Evolutionary conservation across 1,139 yeast genomes (phyloP).

Genomic region (Yarrowia galli): DNA sequence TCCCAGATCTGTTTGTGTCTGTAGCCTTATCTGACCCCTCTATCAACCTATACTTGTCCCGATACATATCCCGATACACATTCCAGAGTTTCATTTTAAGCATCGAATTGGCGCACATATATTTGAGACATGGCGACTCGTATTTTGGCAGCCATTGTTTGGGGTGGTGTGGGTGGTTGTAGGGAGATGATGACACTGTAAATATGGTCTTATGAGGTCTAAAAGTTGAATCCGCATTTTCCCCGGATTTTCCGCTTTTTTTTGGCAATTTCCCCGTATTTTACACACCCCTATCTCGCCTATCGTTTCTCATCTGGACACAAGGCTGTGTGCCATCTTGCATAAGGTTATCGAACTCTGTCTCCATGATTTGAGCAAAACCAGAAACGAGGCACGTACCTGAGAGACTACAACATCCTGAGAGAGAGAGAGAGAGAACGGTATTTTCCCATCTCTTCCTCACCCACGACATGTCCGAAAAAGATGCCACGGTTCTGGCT

Average conservation of each 20-base stretch:
- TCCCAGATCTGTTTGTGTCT: too few species aligned
- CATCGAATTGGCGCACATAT: neutral
- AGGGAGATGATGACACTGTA: too few species aligned
- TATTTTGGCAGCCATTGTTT: neutral
- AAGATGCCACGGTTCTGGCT: constrained; percentile 8
- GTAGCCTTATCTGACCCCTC: too few species aligned
- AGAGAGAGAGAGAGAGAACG: too few species aligned
- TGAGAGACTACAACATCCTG: too few species aligned
- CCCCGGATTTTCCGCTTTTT: too few species aligned
- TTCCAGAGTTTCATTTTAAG: constrained; percentile 7
- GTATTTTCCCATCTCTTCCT: too few species aligned
- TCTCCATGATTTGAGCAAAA: neutral
- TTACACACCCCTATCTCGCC: neutral
- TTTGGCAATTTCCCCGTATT: neutral
- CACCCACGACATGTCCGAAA: constrained; percentile 5
- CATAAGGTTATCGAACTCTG: constrained; percentile 17
- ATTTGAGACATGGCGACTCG: neutral
- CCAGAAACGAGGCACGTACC: neutral
- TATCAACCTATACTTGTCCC: too few species aligned
- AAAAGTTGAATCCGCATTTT: too few species aligned
- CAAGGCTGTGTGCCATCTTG: constrained; percentile 20
- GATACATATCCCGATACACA: constrained; percentile 7
- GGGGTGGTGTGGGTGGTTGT: neutral
- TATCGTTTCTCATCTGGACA: neutral
- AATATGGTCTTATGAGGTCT: too few species aligned